Percentiles rank a stretch among this genome's conserved stretches.
phyloP scores from a whole-genome alignment of 495 filamentous ascomycete genomes.

The Hypoxylon fuscum region DNA sequence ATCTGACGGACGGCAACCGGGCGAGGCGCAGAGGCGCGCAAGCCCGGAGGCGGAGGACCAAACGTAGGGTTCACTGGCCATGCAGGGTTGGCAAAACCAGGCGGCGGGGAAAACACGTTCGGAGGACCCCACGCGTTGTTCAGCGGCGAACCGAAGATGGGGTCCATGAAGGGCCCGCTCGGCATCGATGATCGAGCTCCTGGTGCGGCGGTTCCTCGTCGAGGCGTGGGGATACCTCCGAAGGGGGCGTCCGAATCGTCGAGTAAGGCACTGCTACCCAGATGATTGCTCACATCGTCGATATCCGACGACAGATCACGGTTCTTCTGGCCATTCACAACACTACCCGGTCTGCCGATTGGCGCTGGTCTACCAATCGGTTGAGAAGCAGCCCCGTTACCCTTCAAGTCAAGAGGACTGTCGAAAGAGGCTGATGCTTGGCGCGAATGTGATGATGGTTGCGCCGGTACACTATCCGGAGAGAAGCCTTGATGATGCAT shows the following conservation, averaged over 20 bases:
- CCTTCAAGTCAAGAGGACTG: slow-evolving; percentile 37
- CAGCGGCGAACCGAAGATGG: slow-evolving; percentile 45
- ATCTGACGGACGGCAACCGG: slow-evolving; percentile 58
- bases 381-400: slow-evolving; percentile 51
- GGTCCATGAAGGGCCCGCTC: slow-evolving; percentile 35
- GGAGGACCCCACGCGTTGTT: slow-evolving; percentile 41
- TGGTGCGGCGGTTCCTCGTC: slow-evolving; percentile 46
- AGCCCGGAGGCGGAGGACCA: slow-evolving; percentile 38
- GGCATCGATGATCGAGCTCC: slow-evolving; percentile 36
- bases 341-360: slow-evolving; percentile 87
- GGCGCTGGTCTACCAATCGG: slow-evolving; percentile 83
- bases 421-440: slow-evolving; percentile 59
- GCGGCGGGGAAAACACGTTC: slow-evolving; percentile 39
- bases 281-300: slow-evolving; percentile 80
- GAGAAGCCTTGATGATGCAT: slow-evolving; percentile 47
- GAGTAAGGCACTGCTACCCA: slow-evolving; percentile 94
- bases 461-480: slow-evolving; percentile 47
- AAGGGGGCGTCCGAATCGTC: slow-evolving; percentile 74
- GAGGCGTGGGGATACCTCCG: slow-evolving; percentile 10
- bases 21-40: slow-evolving; percentile 49
- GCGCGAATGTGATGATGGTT: slow-evolving; percentile 52
- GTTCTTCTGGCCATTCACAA: slow-evolving; percentile 55
- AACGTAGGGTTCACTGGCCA: slow-evolving; percentile 43
- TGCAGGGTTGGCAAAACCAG: slow-evolving; percentile 38
- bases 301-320: slow-evolving; percentile 56